phyloP scores from a whole-genome alignment of 2,329 filamentous ascomycete species.

The Hymenoscyphus scutula region DNA sequence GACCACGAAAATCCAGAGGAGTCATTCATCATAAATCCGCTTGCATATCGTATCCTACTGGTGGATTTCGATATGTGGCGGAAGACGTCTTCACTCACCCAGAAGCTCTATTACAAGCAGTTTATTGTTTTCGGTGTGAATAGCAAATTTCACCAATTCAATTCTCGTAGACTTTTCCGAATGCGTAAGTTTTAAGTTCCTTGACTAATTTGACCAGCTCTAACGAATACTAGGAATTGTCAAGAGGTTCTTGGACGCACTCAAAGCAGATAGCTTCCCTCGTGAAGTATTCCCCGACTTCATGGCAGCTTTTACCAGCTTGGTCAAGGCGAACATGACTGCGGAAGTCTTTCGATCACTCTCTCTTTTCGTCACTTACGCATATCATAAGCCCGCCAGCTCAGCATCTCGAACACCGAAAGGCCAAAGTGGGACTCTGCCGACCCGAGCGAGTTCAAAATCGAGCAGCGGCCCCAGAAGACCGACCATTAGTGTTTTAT shows the following conservation, averaged over 20 bases:
- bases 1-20: constrained; percentile 74
- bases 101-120: constrained; percentile 89
- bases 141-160: constrained; percentile 91
- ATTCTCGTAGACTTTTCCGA: constrained; percentile 77
- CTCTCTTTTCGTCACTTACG: constrained; percentile 90
- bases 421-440: constrained; percentile 44
- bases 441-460: constrained; percentile 37
- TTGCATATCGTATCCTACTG: constrained; percentile 88
- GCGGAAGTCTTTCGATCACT: constrained; percentile 83
- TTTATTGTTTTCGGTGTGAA: constrained; percentile 85
- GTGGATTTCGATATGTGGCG: constrained; percentile 95
- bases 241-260: constrained; percentile 82
- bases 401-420: constrained; percentile 52
- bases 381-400: constrained; percentile 62
- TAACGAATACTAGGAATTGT: constrained; percentile 65
- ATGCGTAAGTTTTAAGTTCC: constrained; percentile 67
- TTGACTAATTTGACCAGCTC: constrained; percentile 19
- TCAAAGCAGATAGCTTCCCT: constrained; percentile 80
- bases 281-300: constrained; percentile 73
- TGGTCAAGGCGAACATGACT: constrained; percentile 78
- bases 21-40: constrained; percentile 91
- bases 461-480: constrained; percentile 30
- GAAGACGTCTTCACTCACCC: constrained; percentile 70
- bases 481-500: constrained; percentile 30
- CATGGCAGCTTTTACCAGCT: constrained; percentile 71